Evolutionary conservation across 495 filamentous ascomycete species (phyloP).

Genomic region (Penicillium tannophilum): DNA sequence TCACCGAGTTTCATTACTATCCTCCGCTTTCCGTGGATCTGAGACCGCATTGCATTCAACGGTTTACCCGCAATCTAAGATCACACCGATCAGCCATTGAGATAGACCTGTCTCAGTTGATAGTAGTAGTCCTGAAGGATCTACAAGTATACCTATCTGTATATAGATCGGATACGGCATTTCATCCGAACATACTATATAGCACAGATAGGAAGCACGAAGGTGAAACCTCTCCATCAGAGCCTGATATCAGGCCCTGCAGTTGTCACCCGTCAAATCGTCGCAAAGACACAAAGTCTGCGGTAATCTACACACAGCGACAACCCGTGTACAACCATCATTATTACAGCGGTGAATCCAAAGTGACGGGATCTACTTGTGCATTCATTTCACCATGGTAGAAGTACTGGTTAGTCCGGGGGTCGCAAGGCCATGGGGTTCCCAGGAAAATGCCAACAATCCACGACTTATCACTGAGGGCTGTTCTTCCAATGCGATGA

Average conservation of each 20-base stretch:
- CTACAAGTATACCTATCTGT: background rate
- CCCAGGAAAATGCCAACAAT: constrained; percentile 1
- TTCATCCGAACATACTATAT: background rate
- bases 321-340: constrained; percentile 33
- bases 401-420: constrained; percentile 20
- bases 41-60: constrained; percentile 33
- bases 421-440: constrained; percentile 12
- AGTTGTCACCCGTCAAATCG: constrained; percentile 29
- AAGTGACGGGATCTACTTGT: background rate
- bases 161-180: background rate
- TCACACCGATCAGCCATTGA: background rate
- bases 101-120: background rate
- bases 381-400: constrained; percentile 14
- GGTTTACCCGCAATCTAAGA: constrained; percentile 13
- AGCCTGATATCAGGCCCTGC: constrained; percentile 30
- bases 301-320: constrained; percentile 32
- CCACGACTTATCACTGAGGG: constrained; percentile 8
- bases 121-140: background rate
- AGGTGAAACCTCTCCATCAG: constrained; percentile 33
- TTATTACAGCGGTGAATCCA: constrained; percentile 25
- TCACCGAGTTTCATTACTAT: constrained; percentile 2
- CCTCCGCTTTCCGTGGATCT: constrained; percentile 17
- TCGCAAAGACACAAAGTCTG: constrained; percentile 12
- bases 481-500: background rate
- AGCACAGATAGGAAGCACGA: background rate